These are phyloP conservation scores for Hymenoscyphus occultus DNA, from an alignment of 2,329 filamentous ascomycete genomes.

Conservation along the genomic window DNA sequence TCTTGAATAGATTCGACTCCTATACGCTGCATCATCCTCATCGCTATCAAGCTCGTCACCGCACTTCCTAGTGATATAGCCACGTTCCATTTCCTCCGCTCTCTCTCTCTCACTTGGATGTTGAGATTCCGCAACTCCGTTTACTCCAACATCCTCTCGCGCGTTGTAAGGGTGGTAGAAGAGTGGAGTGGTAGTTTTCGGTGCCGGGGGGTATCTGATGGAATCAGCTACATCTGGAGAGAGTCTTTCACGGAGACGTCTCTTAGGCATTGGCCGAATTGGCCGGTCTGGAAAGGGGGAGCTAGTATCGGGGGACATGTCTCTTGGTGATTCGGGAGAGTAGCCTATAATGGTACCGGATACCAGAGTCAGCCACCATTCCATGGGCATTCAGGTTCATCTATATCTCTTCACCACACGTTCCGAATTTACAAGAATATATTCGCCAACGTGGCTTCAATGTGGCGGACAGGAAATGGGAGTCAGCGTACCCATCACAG, in stretches of 20 bases:
- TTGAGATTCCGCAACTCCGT: conserved; percentile 32
- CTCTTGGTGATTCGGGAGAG: conserved; percentile 38
- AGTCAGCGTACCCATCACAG: conserved; percentile 43
- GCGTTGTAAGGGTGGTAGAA: conserved; percentile 64
- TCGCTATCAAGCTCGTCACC: conserved; percentile 58
- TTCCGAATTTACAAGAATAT: neutral
- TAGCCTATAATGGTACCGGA: conserved; percentile 26
- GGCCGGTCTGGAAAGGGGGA: conserved; percentile 86
- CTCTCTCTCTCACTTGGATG: conserved; percentile 34
- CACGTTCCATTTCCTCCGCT: conserved; percentile 34
- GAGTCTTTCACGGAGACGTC: conserved; percentile 80
- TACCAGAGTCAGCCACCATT: conserved; percentile 20
- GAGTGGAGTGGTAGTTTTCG: conserved; percentile 67
- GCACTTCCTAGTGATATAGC: conserved; percentile 47
- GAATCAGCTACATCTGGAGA: conserved; percentile 80
- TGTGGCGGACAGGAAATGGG: conserved; percentile 14
- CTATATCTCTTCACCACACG: neutral
- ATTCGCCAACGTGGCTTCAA: conserved; percentile 7
- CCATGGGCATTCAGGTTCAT: neutral
- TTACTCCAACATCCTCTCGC: conserved; percentile 37
- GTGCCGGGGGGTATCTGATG: conserved; percentile 77
- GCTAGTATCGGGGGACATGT: conserved; percentile 69
- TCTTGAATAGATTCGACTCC: conserved; percentile 42
- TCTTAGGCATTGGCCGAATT: conserved; percentile 88
- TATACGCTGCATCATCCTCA: conserved; percentile 48